A percentile compares a stretch with the other conserved stretches of the same genome.
phyloP scores from a whole-genome alignment of 192 early-diverging fungal species.

The Mortierella antarctica region DNA sequence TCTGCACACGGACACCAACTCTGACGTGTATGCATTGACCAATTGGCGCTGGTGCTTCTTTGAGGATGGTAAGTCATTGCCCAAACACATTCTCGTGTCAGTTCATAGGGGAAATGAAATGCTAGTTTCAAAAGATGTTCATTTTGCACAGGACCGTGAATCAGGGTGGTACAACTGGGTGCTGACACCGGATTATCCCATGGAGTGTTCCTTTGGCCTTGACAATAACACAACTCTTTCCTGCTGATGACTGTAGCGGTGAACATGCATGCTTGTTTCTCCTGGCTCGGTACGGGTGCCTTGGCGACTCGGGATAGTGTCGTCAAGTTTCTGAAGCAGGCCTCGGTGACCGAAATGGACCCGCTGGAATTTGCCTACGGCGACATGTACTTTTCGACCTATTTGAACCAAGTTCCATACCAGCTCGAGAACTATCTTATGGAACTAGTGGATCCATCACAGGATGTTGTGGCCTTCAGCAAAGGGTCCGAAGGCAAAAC shows the following conservation, averaged over 20 bases:
- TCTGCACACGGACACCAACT: constrained; percentile 64
- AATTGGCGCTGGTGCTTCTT: constrained; percentile 70
- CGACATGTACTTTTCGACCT: constrained; percentile 67
- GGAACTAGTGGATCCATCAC: constrained; percentile 47
- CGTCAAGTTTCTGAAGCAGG: constrained; percentile 58
- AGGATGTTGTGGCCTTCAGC: constrained; percentile 56
- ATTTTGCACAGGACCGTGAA: no score
- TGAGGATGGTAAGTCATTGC: constrained; percentile 56
- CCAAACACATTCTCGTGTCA: neutral
- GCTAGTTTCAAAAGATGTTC: no score
- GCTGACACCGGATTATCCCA: no score
- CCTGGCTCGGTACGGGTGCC: constrained; percentile 61
- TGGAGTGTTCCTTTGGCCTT: no score
- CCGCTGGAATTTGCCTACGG: constrained; percentile 61
- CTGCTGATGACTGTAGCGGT: constrained; percentile 31
- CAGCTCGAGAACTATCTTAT: constrained; percentile 59
- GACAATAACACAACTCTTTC: no score
- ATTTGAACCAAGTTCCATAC: constrained; percentile 66
- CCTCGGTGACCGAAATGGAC: constrained; percentile 58
- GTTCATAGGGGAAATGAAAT: no score
- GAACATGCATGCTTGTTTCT: constrained; percentile 64
- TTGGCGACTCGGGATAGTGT: constrained; percentile 61
- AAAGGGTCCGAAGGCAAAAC: constrained; percentile 53
- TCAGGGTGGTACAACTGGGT: no score
- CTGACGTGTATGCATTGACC: constrained; percentile 57